Evolutionary conservation across 2,329 filamentous ascomycete species (phyloP), one percentile per base, ranked within the genome.

Genomic region (Bipolaris victoriae): DNA sequence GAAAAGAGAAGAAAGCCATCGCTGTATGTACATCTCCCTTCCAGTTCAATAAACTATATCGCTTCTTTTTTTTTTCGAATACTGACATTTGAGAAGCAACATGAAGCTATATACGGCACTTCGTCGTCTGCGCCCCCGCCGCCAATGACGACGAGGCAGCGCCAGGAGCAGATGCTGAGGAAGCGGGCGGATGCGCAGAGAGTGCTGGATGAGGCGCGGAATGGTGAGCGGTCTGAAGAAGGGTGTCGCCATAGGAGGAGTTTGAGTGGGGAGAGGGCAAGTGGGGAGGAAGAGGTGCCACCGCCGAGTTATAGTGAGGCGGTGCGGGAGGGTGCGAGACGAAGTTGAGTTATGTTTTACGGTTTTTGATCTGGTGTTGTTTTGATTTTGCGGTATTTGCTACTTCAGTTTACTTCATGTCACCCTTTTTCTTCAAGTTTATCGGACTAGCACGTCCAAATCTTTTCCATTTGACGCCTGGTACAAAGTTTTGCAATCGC

Each of bases 1-100:
- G 60, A 9, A 69, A 69, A 29, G 67, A 67, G 26, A 67, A 65
- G 49, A 69, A 69, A 43, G 58, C 62, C 24, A 58, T 61, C 35
- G 45, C 64, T 41, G 67, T 66, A 63, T 20, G 20, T 22, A 45
- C 40, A 7, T 37, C 1, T 7, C 18, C 4, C 20, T 20, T 5
- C 7, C 3, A 18, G 15, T 16, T 5, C 20, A 20, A 20, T 3
- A 20, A 20, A 20, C 20, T 3, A 20, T 20, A 3, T 20, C 20
- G 20, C 20, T 2, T 2, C 20, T 20, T 20, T 20, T 20, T 20
- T 20, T 20, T 20, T 3, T 20, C 2, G 20, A 20, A 11, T 41
- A 36, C 39, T 57, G n/a, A 57, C n/a, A 5, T 43, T 9, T n/a
- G 37, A n/a, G 24, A 24, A 69, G 66, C 40, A 62, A 39, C 61